phyloP scores from a whole-genome alignment of 306 rosid genomes.

The Vigna angularis region DNA sequence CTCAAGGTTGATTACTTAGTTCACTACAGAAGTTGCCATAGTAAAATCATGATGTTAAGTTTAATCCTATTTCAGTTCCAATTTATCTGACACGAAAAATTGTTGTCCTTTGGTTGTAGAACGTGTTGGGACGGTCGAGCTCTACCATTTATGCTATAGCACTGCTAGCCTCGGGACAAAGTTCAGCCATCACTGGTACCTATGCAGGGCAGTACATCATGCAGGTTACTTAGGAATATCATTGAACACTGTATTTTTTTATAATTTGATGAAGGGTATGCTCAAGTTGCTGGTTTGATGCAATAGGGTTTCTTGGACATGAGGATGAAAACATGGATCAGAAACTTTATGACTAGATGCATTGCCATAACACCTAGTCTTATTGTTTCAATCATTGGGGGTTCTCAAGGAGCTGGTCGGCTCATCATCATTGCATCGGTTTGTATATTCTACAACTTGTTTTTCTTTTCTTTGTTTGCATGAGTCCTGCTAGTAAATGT shows the following conservation, averaged over 20 bases:
- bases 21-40: background rate
- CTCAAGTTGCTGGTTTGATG: conserved; percentile 34
- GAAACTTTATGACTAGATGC: conserved; percentile 77
- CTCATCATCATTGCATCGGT: conserved; percentile 79
- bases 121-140: conserved; percentile 85
- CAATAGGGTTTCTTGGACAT: conserved; percentile 85
- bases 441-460: conserved; percentile 25
- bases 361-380: conserved; percentile 93
- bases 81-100: conserved; percentile 1
- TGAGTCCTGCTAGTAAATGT: background rate
- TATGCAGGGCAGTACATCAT: conserved; percentile 88
- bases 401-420: conserved; percentile 55
- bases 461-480: background rate
- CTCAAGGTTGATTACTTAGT: conserved; percentile 65
- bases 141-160: conserved; percentile 83
- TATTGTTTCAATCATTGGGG: conserved; percentile 73
- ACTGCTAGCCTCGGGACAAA: conserved; percentile 89
- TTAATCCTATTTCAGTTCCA: background rate
- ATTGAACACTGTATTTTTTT: background rate
- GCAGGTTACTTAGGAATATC: conserved; percentile 67
- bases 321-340: conserved; percentile 75
- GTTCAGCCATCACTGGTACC: conserved; percentile 94
- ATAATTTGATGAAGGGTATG: background rate
- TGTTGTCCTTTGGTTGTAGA: conserved; percentile 46
- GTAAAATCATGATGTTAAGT: background rate